A percentile compares a stretch with the other conserved stretches of the same genome.
phyloP scores from a whole-genome alignment of 2,329 filamentous ascomycete genomes.

The Xenosphaeropsis pyriputrescens region DNA sequence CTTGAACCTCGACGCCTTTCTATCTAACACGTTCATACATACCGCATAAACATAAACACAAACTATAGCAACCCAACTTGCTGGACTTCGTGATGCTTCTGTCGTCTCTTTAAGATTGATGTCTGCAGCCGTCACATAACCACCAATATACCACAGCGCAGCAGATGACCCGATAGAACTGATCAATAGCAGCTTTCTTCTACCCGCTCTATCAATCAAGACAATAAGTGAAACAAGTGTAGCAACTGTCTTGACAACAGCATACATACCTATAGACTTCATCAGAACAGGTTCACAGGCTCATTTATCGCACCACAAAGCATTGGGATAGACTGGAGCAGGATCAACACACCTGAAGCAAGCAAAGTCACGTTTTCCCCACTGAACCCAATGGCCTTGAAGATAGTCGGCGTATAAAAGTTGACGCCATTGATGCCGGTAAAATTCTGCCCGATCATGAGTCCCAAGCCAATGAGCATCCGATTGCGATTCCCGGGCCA shows the following conservation, averaged over 20 bases:
- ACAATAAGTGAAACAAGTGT: constrained; percentile 8
- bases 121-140: constrained; percentile 9
- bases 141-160: constrained; percentile 13
- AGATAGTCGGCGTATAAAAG: constrained; percentile 10
- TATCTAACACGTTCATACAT: not conserved
- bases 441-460: constrained; percentile 9
- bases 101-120: constrained; percentile 4
- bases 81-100: constrained; percentile 3
- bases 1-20: too few species aligned
- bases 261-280: constrained; percentile 10
- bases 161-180: constrained; percentile 5
- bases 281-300: too few species aligned
- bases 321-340: not conserved
- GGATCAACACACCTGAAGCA: constrained; percentile 21
- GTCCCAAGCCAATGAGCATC: constrained; percentile 34
- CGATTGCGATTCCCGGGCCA: constrained; percentile 56
- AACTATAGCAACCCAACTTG: constrained; percentile 10
- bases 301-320: too few species aligned
- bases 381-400: constrained; percentile 18
- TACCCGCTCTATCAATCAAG: constrained; percentile 8
- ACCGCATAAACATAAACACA: constrained; percentile 12
- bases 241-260: constrained; percentile 11
- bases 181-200: constrained; percentile 6
- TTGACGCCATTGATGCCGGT: constrained; percentile 9
- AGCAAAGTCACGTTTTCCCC: constrained; percentile 23